Evolutionary conservation across 306 rosid genomes (phyloP).

Genomic region (Fagus sylvatica): DNA sequence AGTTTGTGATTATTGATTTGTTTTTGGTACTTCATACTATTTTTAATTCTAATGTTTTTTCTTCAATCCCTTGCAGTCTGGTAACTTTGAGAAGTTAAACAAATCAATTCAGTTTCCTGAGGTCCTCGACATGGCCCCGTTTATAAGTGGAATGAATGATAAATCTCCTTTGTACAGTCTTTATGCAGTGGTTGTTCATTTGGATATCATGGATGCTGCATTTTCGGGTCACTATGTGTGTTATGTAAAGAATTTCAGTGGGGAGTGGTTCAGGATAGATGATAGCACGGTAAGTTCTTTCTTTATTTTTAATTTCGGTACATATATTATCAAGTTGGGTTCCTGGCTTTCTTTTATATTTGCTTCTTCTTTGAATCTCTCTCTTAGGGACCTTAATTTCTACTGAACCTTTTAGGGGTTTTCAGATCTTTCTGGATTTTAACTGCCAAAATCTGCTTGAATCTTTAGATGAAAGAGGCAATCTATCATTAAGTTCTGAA

Average conservation of each 20-base stretch:
- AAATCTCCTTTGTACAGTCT: conserved; percentile 60
- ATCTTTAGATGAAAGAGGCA: background rate
- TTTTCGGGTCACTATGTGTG: conserved; percentile 78
- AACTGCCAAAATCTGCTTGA: background rate
- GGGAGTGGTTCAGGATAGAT: conserved; percentile 68
- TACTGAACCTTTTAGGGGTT: background rate
- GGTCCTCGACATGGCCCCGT: conserved; percentile 64
- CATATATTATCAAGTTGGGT: background rate
- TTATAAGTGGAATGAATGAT: conserved; percentile 57
- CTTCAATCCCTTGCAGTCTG: conserved; percentile 53
- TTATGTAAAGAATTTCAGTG: conserved; percentile 61
- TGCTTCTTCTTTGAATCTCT: too few relatives aligned
- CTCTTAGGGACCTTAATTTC: background rate
- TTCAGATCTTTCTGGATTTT: background rate
- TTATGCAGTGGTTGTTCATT: conserved; percentile 79
- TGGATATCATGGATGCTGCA: conserved; percentile 70
- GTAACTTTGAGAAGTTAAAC: conserved; percentile 70
- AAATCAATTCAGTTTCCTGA: conserved; percentile 67
- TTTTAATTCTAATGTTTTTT: conserved; percentile 25
- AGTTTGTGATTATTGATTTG: conserved; percentile 18
- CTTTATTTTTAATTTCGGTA: background rate
- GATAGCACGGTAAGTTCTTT: conserved; percentile 60
- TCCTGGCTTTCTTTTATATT: background rate
- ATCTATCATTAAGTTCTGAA: background rate
- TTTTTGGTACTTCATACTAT: background rate